A percentile compares a stretch with the other conserved stretches of the same genome.
phyloP scores from a whole-genome alignment of 2,329 filamentous ascomycete genomes.

The Clarireedia sp. region DNA sequence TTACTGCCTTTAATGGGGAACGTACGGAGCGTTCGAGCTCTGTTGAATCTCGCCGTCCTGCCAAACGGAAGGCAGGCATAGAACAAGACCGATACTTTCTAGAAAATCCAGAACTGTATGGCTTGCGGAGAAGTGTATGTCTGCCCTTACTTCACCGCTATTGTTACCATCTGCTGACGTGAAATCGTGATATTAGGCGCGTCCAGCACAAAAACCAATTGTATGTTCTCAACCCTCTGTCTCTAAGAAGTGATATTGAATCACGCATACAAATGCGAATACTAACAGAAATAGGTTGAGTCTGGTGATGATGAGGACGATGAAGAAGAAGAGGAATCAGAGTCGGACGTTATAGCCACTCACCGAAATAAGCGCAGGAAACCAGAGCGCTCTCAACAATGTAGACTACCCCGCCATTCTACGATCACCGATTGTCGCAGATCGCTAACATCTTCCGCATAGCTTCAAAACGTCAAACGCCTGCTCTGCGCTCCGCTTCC shows the following conservation, averaged over 20 bases:
- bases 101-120: constrained; percentile 91
- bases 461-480: constrained; percentile 56
- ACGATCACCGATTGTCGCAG: constrained; percentile 14
- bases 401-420: constrained; percentile 37
- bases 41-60: constrained; percentile 56
- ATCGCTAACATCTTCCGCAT: constrained; percentile 14
- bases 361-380: constrained; percentile 58
- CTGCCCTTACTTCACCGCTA: neutral
- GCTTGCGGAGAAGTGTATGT: constrained; percentile 82
- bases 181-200: constrained; percentile 33
- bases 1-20: constrained; percentile 38
- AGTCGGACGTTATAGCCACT: constrained; percentile 62
- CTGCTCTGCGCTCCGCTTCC: constrained; percentile 45
- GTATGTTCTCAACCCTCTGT: constrained; percentile 34
- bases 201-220: constrained; percentile 49
- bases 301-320: constrained; percentile 36
- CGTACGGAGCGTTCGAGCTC: constrained; percentile 56
- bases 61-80: constrained; percentile 66
- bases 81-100: constrained; percentile 72
- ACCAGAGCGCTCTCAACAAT: constrained; percentile 53
- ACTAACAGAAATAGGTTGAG: constrained; percentile 40
- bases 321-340: constrained; percentile 48
- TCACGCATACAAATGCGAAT: constrained; percentile 9
- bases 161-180: constrained; percentile 14
- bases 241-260: neutral